A percentile compares a stretch with the other conserved stretches of the same genome.
Conservation (phyloP, 192 early-diverging fungal species). For the Coemansia biformis region DNA sequence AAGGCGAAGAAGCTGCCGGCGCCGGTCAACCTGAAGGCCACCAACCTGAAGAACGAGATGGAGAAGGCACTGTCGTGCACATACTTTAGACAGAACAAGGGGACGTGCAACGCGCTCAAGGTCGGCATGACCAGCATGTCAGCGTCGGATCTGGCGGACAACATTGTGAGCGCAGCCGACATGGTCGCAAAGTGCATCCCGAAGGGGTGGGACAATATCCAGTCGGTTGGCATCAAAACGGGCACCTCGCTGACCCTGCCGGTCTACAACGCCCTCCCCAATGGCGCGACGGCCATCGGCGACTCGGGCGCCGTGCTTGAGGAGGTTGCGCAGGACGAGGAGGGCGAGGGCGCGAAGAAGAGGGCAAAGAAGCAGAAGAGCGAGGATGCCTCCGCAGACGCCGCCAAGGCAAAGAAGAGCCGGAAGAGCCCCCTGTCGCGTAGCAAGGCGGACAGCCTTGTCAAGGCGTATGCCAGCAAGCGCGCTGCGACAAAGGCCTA, state of each 20-base stretch:
- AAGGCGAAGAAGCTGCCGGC: conserved; percentile 69
- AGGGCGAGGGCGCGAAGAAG: conserved; percentile 2
- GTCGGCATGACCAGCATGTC: conserved; percentile 63
- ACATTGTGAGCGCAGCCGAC: conserved; percentile 63
- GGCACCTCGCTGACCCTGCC: conserved; percentile 74
- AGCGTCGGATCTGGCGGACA: conserved; percentile 62
- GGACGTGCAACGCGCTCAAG: conserved; percentile 59
- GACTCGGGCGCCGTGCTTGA: neutral
- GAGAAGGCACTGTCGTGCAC: conserved; percentile 26
- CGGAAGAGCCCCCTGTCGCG: conserved; percentile 37
- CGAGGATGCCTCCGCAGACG: conserved; percentile 1
- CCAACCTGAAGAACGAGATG: conserved; percentile 25
- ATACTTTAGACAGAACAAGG: conserved; percentile 15
- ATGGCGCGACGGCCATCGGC: conserved; percentile 9
- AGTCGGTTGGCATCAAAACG: conserved; percentile 81
- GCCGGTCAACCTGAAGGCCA: conserved; percentile 16
- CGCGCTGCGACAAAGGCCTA: conserved; percentile 12
- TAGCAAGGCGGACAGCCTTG: conserved; percentile 4
- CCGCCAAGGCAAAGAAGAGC: conserved; percentile 19
- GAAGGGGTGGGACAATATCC: conserved; percentile 78
- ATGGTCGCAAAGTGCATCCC: conserved; percentile 63
- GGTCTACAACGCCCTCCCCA: conserved; percentile 66
- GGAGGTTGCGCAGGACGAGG: neutral
- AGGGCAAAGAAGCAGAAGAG: neutral
- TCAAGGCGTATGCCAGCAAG: conserved; percentile 13